Conservation (phyloP, 495 filamentous ascomycete species). For the Aspergillus sclerotiicarbonarius region DNA sequence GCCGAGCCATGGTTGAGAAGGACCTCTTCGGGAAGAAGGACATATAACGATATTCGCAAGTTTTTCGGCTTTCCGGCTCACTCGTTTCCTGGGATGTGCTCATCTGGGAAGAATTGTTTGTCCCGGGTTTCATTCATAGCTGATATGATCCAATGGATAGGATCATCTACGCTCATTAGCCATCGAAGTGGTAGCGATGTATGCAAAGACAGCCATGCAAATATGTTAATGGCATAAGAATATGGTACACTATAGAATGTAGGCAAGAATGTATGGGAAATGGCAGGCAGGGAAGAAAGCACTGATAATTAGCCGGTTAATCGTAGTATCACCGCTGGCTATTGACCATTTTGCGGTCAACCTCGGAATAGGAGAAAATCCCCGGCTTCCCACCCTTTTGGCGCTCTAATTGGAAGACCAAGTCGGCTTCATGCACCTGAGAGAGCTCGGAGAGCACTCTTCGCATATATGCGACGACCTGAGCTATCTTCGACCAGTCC, state of each 20-base stretch:
- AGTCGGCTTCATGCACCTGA: conserved; percentile 56
- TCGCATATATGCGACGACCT: conserved; percentile 77
- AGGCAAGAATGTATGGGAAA: background rate
- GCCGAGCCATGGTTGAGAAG: conserved; percentile 77
- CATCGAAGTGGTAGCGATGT: background rate
- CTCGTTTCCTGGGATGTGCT: background rate
- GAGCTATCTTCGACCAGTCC: conserved; percentile 67
- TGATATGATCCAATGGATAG: background rate
- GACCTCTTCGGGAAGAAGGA: conserved; percentile 60
- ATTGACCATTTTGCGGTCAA: conserved; percentile 37
- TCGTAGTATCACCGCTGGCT: conserved; percentile 20
- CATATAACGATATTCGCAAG: conserved; percentile 6
- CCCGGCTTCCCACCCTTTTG: conserved; percentile 20
- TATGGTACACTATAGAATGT: background rate
- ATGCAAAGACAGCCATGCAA: background rate
- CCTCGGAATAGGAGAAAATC: conserved; percentile 36
- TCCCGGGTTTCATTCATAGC: background rate
- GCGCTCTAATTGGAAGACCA: conserved; percentile 36
- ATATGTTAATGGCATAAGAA: background rate
- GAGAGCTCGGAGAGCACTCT: conserved; percentile 62
- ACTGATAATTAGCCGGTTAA: background rate
- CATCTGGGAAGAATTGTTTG: background rate
- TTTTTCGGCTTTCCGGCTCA: background rate
- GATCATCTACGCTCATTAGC: background rate
- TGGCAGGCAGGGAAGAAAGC: background rate